These are phyloP conservation scores for Neohortaea acidophila DNA, from an alignment of 495 filamentous ascomycete genomes.

Conservation along the genomic window DNA sequence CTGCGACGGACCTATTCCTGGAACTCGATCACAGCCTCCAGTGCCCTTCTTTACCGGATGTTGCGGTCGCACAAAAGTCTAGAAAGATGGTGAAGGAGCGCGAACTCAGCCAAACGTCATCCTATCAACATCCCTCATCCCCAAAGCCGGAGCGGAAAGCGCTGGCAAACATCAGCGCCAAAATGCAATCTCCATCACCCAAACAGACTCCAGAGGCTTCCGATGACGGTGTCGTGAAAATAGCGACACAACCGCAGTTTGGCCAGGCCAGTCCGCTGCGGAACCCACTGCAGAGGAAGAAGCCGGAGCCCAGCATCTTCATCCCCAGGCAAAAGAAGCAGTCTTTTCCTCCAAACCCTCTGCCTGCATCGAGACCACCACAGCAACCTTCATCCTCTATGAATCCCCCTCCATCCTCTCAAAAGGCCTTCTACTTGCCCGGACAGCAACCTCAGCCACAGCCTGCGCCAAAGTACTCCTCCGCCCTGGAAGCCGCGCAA, in stretches of 20 bases:
- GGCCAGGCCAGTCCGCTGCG: slow-evolving; percentile 40
- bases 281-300: slow-evolving; percentile 26
- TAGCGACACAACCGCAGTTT: slow-evolving; percentile 36
- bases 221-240: slow-evolving; percentile 9
- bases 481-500: slow-evolving; percentile 2
- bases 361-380: too few species aligned
- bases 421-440: slow-evolving; percentile 2
- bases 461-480: slow-evolving; percentile 5
- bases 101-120: slow-evolving; percentile 8
- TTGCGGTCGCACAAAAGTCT: neutral
- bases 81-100: slow-evolving; percentile 19
- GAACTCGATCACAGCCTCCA: too few species aligned
- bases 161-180: slow-evolving; percentile 20
- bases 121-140: slow-evolving; percentile 6
- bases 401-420: slow-evolving; percentile 1
- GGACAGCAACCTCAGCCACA: neutral
- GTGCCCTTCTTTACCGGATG: neutral
- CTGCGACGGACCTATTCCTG: neutral
- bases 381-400: slow-evolving; percentile 11
- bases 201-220: slow-evolving; percentile 13
- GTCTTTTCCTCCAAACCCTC: too few species aligned
- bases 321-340: slow-evolving; percentile 13
- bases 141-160: slow-evolving; percentile 11
- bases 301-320: slow-evolving; percentile 15
- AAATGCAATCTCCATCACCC: slow-evolving; percentile 18